phyloP scores from a whole-genome alignment of 108 stramenopile genomes.

The Pelagomonas calceolata region DNA sequence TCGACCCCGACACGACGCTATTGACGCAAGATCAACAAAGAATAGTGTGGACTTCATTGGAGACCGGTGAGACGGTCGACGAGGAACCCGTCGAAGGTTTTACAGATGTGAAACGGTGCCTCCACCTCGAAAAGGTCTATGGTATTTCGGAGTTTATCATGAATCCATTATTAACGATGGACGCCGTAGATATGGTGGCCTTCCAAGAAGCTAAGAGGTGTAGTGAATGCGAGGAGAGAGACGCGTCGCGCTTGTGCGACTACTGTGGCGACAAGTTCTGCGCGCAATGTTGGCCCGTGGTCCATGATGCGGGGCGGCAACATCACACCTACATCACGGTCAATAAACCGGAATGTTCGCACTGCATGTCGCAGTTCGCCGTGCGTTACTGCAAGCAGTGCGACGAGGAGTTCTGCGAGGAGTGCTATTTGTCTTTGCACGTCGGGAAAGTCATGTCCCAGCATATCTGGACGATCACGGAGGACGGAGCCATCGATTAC shows the following conservation, averaged over 20 bases:
- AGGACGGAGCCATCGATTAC: too few species aligned
- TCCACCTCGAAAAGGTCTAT: neutral
- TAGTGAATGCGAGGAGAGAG: conserved; percentile 4
- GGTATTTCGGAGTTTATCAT: neutral
- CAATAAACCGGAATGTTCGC: neutral
- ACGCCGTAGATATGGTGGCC: neutral
- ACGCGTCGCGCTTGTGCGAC: conserved; percentile 5
- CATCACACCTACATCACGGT: conserved; percentile 2
- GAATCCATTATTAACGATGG: neutral
- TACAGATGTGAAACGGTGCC: neutral
- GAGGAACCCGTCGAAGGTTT: conserved; percentile 5
- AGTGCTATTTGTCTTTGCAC: conserved; percentile 4
- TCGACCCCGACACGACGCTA: neutral
- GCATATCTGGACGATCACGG: conserved; percentile 1
- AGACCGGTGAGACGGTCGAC: neutral
- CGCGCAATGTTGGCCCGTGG: neutral
- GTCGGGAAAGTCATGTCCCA: neutral
- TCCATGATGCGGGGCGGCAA: conserved; percentile 1
- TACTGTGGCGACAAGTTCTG: conserved; percentile 12
- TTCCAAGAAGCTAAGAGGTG: neutral
- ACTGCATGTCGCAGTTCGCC: conserved; percentile 1
- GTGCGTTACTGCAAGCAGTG: neutral
- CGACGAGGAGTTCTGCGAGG: conserved; percentile 3
- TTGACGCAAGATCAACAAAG: too few species aligned
- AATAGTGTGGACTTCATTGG: too few species aligned